Base-by-base conservation (phyloP, 208 protist species). In the Trypanosoma vivax region DNA sequence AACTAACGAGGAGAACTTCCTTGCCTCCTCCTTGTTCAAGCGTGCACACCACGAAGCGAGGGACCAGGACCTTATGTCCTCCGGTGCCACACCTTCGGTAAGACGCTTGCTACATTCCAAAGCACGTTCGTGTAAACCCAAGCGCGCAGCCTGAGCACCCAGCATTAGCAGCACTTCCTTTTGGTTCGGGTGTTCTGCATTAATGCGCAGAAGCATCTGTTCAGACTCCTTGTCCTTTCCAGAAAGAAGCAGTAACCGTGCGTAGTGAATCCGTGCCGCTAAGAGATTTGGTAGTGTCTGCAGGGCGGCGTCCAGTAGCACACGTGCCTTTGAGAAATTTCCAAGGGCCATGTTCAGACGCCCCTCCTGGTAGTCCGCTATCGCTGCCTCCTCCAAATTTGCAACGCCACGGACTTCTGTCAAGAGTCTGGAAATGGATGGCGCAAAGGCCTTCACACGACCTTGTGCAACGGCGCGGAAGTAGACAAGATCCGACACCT, bases 91-190 rank as follows among this genome's bases (percentile, higher is more conserved):
- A 43, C 49, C 76, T 28, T 76, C 72, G 3, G 75, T 84, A 16
- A 94, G 76, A 11, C 46, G 71, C 3, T 61, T 60, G 57, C 69
- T 77, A 61, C 79, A 83, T 35, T 72, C 66, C 31, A 90, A 67
- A 3, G 87, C 87, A 37, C 60, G 55, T 31, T 73, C 79, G 55
- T 91, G 76, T 11, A 74, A 41, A 16, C 87, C 87, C 1, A 50
- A 50, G 1, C 65, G 68, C 0, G 83, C 76, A 5, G 75, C 74
- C 42, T 82, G 56, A 13, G 68, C 58, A 16, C 78, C 73, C n/a
- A 91, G 61, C 40, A 94, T 72, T 72, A 84, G 73, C 64, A 91
- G 60, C 39, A 90, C 75, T 55, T 91, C 83, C 47, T 81, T 79
- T 56, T 88, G 66, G 29, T 83, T 80, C 29, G 87, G 73, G 59